Base-by-base conservation (phyloP, 176 grass and related monocot genomes). In the Zoysia japonica region DNA sequence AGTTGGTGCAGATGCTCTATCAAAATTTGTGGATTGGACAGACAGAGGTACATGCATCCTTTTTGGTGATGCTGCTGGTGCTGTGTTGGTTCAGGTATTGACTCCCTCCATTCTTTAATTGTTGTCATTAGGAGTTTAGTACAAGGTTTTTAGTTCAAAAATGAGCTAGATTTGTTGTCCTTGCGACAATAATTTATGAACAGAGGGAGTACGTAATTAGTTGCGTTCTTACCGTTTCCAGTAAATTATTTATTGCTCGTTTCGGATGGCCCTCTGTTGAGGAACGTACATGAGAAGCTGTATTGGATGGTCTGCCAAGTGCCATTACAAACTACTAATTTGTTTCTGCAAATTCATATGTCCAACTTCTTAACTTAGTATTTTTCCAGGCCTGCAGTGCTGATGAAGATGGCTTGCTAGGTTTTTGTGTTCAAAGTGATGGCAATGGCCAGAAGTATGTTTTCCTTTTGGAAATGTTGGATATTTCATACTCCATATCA, bases 11-110 rank as follows among this genome's bases (percentile, higher is more conserved):
- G 95, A 97, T 87, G 89, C 89, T 80, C 95, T 97, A 72, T 97
- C 95, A 57, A 86, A 80, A 48, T 90, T 83, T 20, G 95, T 97
- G 52, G 91, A 97, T 82, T 97, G 95, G 91, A 92, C 89, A 13
- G 89, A 94, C 67, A 90, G 95, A 84, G 91, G 95, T 80, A 97
- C 95, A 75, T 97, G 95, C 80, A 97, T 97, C 53, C 95, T 97
- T 70, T 97, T 97, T 81, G 95, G 91, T 54, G 95, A 97, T 85
- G 95, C 87, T 78, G 91, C 95, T 72, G 95, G 95, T 76, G 95
- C 91, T 64, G 89, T 94, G 14, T 76, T 97, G 70, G 83, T 97
- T 65, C 91, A 97, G 92, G 96, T 99, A 86, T 66, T 11, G 69
- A 5, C 79, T 86, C 51, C 78, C 80, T 83, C 9, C 61, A 28